These are phyloP conservation scores for Cyanodermella asteris DNA, from an alignment of 2,329 filamentous ascomycete genomes.

Conservation along the genomic window DNA sequence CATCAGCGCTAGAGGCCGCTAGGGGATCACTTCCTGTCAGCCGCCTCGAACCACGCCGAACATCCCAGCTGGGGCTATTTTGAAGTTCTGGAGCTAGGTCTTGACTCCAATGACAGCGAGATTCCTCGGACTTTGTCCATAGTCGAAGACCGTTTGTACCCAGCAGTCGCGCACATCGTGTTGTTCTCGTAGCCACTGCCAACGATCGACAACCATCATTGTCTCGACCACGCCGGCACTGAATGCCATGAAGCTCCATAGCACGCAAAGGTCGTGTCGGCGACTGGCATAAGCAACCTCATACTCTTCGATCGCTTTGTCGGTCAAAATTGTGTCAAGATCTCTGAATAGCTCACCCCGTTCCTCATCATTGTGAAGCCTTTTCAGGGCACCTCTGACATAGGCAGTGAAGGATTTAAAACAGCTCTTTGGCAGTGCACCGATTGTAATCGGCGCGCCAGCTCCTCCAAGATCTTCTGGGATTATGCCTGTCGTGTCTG, in stretches of 20 bases:
- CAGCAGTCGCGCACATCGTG: slow-evolving; percentile 52
- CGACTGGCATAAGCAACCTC: slow-evolving; percentile 39
- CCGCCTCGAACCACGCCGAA: too few relatives aligned
- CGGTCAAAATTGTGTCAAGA: slow-evolving; percentile 46
- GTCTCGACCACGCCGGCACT: slow-evolving; percentile 77
- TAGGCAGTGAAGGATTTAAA: slow-evolving; percentile 59
- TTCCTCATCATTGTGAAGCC: slow-evolving; percentile 41
- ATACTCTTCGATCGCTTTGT: slow-evolving; percentile 55
- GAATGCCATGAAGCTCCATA: slow-evolving; percentile 94
- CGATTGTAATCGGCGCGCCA: slow-evolving; percentile 43
- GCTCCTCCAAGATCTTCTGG: slow-evolving; percentile 8
- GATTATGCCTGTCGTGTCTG: slow-evolving; percentile 9
- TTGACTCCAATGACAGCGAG: slow-evolving; percentile 85
- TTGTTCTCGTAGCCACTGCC: slow-evolving; percentile 68
- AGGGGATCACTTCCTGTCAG: too few relatives aligned
- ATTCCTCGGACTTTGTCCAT: slow-evolving; percentile 65
- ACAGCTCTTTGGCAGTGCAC: slow-evolving; percentile 57
- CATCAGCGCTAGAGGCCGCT: too few relatives aligned
- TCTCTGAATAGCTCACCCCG: slow-evolving; percentile 39
- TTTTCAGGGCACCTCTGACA: slow-evolving; percentile 57
- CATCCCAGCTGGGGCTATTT: too few relatives aligned
- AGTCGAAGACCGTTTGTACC: slow-evolving; percentile 90
- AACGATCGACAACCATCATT: slow-evolving; percentile 74
- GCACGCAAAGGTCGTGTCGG: slow-evolving; percentile 62
- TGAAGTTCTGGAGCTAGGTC: slow-evolving; percentile 18